phyloP scores from a whole-genome alignment of 495 filamentous ascomycete genomes.

The Pseudomonodictys pantanalensis region DNA sequence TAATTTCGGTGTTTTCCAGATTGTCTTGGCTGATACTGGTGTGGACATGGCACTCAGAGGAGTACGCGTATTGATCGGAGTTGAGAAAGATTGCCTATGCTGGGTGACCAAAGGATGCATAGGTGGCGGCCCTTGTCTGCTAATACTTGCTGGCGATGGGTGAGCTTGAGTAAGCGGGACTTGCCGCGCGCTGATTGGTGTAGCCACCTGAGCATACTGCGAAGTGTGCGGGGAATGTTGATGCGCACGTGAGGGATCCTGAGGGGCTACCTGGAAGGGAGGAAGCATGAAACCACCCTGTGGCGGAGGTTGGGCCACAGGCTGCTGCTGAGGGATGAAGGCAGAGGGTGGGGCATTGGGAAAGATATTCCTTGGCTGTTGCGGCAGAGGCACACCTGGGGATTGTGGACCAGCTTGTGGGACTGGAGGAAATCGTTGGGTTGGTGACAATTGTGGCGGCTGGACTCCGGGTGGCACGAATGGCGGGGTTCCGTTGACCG shows the following conservation, averaged over 20 bases:
- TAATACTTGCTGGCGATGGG: background rate
- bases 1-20: slow-evolving; percentile 18
- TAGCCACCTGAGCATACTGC: slow-evolving; percentile 27
- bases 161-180: background rate
- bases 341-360: slow-evolving; percentile 27
- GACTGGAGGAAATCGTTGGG: slow-evolving; percentile 23
- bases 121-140: slow-evolving; percentile 3
- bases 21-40: slow-evolving; percentile 21
- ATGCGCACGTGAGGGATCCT: slow-evolving; percentile 29
- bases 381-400: slow-evolving; percentile 20
- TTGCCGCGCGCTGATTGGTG: slow-evolving; percentile 8
- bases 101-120: slow-evolving; percentile 1
- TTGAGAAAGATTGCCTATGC: slow-evolving; percentile 7
- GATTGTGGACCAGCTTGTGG: slow-evolving; percentile 8
- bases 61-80: slow-evolving; percentile 17
- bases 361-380: slow-evolving; percentile 22
- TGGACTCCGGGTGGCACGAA: slow-evolving; percentile 21
- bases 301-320: slow-evolving; percentile 29
- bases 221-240: slow-evolving; percentile 19
- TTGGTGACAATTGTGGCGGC: slow-evolving; percentile 15
- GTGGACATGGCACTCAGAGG: slow-evolving; percentile 11
- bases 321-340: slow-evolving; percentile 16
- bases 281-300: slow-evolving; percentile 41
- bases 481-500: slow-evolving; percentile 32
- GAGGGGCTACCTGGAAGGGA: slow-evolving; percentile 40